Base-by-base conservation (phyloP, 768 basidiomycete species). In the Kwoniella shandongensis region DNA sequence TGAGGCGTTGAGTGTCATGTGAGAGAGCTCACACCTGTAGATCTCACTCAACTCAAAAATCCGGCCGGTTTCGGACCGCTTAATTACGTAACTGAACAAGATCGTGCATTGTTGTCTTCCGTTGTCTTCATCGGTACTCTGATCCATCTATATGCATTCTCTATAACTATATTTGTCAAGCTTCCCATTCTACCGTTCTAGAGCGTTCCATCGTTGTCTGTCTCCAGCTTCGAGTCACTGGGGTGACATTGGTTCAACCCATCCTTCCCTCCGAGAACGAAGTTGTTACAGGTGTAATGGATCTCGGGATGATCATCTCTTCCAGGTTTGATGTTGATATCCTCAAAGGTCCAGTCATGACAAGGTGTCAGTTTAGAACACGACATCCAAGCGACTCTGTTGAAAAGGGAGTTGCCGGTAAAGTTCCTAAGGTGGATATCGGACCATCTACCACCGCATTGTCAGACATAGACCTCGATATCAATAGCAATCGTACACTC, bases 161-260 rank as follows among this genome's bases (percentile, higher is more conserved):
- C n/a, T n/a, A n/a, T n/a, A n/a, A n/a, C n/a, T n/a, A n/a, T n/a
- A n/a, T n/a, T n/a, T n/a, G n/a, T n/a, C n/a, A n/a, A n/a, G n/a
- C n/a, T n/a, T n/a, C n/a, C n/a, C n/a, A n/a, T n/a, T n/a, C n/a
- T n/a, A n/a, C n/a, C n/a, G n/a, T n/a, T n/a, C 36, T 52, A 52
- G 20, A 57, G 17, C 8, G 55, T 57, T 11, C 57, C 57, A 30
- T 42, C 57, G n/a, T 26, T 36, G 39, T 58, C 50, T 8, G 32
- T 58, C 50, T 58, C 57, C 13, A 58, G 42, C 17, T 38, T 58
- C 12, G 67, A 69, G 29, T 64, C 56, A 40, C 67, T 69, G 5
- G 67, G 64, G 41, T 69, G 67, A 57, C 67, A 69, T 22, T 51
- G 44, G 53, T 58, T 56, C 57, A 69, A 35, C 17, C 67, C 67